Conservation (phyloP, 208 protist species). For the Willaertia magna region DNA sequence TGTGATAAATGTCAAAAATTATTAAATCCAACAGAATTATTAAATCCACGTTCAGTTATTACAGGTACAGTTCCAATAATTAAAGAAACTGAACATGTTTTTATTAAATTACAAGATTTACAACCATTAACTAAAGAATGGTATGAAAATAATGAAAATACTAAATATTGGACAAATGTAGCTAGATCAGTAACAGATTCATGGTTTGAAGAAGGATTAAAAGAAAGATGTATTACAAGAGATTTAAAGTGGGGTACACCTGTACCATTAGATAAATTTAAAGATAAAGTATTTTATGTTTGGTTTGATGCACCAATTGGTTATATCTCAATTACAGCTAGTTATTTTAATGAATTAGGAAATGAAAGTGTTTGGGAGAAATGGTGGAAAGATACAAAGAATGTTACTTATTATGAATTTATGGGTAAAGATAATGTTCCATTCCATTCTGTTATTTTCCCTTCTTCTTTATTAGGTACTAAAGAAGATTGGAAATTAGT, state of each 20-base stretch:
- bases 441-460: slow-evolving; percentile 70
- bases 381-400: slow-evolving; percentile 54
- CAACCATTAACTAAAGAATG: slow-evolving; percentile 24
- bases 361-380: slow-evolving; percentile 12
- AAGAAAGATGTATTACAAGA: slow-evolving; percentile 56
- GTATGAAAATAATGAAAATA: slow-evolving; percentile 12
- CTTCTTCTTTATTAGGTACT: slow-evolving; percentile 43
- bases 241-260: slow-evolving; percentile 65
- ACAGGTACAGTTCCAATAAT: not conserved
- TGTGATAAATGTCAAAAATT: slow-evolving; percentile 52
- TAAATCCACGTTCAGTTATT: not conserved
- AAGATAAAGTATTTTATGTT: slow-evolving; percentile 57
- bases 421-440: slow-evolving; percentile 74
- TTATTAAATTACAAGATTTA: not conserved
- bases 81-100: not conserved
- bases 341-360: slow-evolving; percentile 48
- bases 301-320: slow-evolving; percentile 74
- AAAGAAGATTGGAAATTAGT: slow-evolving; percentile 40
- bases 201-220: slow-evolving; percentile 50
- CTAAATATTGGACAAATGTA: slow-evolving; percentile 35
- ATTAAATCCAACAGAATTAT: slow-evolving; percentile 24
- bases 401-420: slow-evolving; percentile 57
- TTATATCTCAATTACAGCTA: slow-evolving; percentile 60
- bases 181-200: slow-evolving; percentile 35
- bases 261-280: slow-evolving; percentile 34